phyloP scores from a whole-genome alignment of 805 yeast species.

The Kluyveromyces dobzhanskii region DNA sequence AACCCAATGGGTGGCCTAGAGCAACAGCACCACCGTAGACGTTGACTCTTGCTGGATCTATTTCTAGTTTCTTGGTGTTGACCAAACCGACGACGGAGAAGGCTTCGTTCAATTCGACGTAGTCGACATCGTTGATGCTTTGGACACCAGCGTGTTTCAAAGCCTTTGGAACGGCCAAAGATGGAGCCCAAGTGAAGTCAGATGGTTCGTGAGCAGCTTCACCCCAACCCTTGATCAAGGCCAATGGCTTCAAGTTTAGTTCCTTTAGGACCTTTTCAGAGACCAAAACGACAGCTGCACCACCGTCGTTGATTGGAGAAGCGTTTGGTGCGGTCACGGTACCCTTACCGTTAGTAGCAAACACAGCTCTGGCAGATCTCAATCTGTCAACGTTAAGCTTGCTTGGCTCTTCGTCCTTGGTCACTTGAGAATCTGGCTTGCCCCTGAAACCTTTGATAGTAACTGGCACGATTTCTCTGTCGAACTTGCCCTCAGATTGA shows the following conservation, averaged over 20 bases:
- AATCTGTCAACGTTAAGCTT: constrained; percentile 74
- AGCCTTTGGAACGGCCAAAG: constrained; percentile 94
- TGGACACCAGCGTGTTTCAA: constrained; percentile 72
- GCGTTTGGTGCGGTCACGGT: constrained; percentile 97
- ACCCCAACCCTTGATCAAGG: constrained; percentile 89
- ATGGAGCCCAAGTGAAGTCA: constrained; percentile 94
- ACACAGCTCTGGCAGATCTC: constrained; percentile 83
- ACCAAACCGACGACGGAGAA: constrained; percentile 95
- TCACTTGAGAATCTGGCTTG: constrained; percentile 69
- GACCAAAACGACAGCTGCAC: constrained; percentile 86
- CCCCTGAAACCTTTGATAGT: constrained; percentile 87
- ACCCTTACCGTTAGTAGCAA: constrained; percentile 79
- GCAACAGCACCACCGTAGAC: constrained; percentile 97
- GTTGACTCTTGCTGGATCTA: constrained; percentile 64
- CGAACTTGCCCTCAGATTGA: constrained; percentile 71
- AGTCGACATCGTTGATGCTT: constrained; percentile 61
- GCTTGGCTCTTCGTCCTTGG: constrained; percentile 74
- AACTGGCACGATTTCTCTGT: constrained; percentile 74
- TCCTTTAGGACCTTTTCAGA: constrained; percentile 80
- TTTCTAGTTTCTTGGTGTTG: constrained; percentile 59
- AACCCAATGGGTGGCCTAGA: constrained; percentile 89
- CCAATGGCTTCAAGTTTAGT: constrained; percentile 81
- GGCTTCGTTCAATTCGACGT: constrained; percentile 94
- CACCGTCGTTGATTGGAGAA: constrained; percentile 95
- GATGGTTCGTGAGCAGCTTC: constrained; percentile 95